phyloP scores from a whole-genome alignment of 192 early-diverging fungal species.

The Phlyctochytrium planicorne region DNA sequence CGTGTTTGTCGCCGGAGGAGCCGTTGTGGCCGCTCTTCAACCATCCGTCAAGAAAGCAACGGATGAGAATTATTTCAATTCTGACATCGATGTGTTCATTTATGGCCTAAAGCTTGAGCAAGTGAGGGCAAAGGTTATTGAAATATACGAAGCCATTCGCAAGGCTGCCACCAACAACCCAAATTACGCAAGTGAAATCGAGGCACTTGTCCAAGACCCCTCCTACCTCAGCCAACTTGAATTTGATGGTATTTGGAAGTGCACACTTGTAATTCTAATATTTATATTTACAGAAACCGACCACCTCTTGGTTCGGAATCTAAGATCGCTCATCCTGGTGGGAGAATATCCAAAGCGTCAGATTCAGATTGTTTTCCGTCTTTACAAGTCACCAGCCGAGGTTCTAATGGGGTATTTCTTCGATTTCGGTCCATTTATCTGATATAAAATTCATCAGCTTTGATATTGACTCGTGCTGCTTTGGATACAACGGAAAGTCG shows the following conservation, averaged over 20 bases:
- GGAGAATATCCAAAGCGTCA: conserved; percentile 29
- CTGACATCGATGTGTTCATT: conserved; percentile 35
- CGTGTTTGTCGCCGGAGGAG: conserved; percentile 19
- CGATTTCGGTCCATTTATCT: too few relatives aligned
- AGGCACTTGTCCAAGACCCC: too few relatives aligned
- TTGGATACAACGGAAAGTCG: too few relatives aligned
- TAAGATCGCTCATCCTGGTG: conserved; percentile 12
- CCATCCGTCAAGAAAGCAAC: not conserved
- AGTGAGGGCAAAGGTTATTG: not conserved
- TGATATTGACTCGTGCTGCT: not conserved
- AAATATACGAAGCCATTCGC: not conserved
- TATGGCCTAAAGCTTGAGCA: too few relatives aligned
- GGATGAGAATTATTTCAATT: conserved; percentile 21
- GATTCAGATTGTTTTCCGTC: conserved; percentile 28
- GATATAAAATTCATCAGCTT: too few relatives aligned
- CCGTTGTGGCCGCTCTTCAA: conserved; percentile 19
- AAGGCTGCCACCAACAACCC: too few relatives aligned
- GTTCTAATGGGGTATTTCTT: too few relatives aligned
- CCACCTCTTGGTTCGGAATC: not conserved
- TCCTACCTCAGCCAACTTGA: too few relatives aligned
- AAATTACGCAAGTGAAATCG: too few relatives aligned
- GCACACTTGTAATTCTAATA: too few relatives aligned
- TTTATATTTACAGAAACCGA: not conserved
- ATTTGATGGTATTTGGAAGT: too few relatives aligned
- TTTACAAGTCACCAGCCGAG: conserved; percentile 35